Evolutionary conservation across 1,284 basidiomycete species (phyloP).

Genomic region (Rhodotorula sp.): DNA sequence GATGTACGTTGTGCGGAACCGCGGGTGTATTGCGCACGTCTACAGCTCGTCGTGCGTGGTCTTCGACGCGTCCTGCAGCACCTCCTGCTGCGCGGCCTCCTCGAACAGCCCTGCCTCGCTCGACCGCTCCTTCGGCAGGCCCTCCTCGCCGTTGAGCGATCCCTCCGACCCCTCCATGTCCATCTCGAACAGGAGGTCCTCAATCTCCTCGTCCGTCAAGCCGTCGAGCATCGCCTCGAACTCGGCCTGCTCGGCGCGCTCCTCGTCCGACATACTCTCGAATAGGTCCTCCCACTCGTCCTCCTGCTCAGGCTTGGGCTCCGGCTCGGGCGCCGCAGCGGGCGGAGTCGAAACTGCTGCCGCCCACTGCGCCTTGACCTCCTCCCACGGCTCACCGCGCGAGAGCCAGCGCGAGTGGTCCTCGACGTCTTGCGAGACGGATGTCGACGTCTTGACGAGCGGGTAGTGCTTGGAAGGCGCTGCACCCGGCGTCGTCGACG

Average conservation of each 20-base stretch:
- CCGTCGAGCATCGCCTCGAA: constrained; percentile 24
- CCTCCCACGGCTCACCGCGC: constrained; percentile 35
- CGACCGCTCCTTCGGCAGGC: neutral
- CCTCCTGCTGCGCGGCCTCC: neutral
- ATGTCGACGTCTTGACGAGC: constrained; percentile 20
- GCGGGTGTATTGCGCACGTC: no score
- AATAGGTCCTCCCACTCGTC: neutral
- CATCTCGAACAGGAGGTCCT: constrained; percentile 20
- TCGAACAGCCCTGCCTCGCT: constrained; percentile 8
- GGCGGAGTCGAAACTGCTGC: neutral
- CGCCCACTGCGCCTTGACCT: neutral
- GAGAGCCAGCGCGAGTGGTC: constrained; percentile 37
- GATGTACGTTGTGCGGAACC: neutral
- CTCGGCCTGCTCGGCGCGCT: constrained; percentile 6
- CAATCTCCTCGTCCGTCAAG: constrained; percentile 35
- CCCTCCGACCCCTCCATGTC: constrained; percentile 6
- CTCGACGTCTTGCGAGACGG: constrained; percentile 32
- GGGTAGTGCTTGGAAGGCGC: constrained; percentile 15
- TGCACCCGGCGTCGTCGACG: neutral
- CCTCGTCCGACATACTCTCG: neutral
- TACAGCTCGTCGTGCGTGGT: constrained; percentile 11
- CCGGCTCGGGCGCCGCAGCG: neutral
- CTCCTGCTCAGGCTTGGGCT: neutral
- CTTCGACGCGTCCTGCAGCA: neutral
- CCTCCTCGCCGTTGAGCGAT: constrained; percentile 1